phyloP scores from a whole-genome alignment of 2,329 filamentous ascomycete species.

The Epichloe brachyelytri region DNA sequence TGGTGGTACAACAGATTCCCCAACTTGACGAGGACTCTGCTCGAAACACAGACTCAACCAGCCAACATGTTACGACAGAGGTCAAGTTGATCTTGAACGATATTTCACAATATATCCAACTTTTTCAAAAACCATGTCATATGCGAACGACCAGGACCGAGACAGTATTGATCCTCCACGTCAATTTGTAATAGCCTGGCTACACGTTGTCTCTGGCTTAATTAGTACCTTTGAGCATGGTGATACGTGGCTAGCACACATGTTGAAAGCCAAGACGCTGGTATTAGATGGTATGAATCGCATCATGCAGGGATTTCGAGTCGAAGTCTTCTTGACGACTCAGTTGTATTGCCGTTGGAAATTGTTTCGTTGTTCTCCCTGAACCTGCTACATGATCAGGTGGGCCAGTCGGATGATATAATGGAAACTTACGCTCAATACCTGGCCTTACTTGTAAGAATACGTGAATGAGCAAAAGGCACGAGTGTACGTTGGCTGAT shows the following conservation, averaged over 20 bases:
- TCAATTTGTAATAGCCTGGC: constrained; percentile 27
- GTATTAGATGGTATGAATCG: constrained; percentile 23
- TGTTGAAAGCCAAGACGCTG: constrained; percentile 17
- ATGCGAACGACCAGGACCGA: constrained; percentile 16
- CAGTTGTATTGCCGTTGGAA: constrained; percentile 29
- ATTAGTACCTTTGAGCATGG: constrained; percentile 14
- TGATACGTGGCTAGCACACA: constrained; percentile 15
- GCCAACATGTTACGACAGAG: constrained; percentile 5
- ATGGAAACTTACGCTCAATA: constrained; percentile 29
- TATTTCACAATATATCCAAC: constrained; percentile 14
- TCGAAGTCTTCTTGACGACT: constrained; percentile 20
- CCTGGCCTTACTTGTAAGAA: constrained; percentile 26
- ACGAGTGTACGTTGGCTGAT: background rate
- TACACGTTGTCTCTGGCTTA: constrained; percentile 27
- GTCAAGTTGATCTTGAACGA: constrained; percentile 9
- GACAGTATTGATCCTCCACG: constrained; percentile 21
- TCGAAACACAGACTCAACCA: background rate
- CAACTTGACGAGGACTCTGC: constrained; percentile 3
- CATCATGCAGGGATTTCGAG: constrained; percentile 22
- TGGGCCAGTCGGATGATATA: constrained; percentile 24
- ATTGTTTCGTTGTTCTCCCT: constrained; percentile 27
- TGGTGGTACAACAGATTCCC: constrained; percentile 5
- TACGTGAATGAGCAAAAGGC: background rate
- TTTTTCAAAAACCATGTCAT: constrained; percentile 17
- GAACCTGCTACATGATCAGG: constrained; percentile 26